Conservation (phyloP, 495 filamentous ascomycete genomes). For the Aeminium ludgeri region DNA sequence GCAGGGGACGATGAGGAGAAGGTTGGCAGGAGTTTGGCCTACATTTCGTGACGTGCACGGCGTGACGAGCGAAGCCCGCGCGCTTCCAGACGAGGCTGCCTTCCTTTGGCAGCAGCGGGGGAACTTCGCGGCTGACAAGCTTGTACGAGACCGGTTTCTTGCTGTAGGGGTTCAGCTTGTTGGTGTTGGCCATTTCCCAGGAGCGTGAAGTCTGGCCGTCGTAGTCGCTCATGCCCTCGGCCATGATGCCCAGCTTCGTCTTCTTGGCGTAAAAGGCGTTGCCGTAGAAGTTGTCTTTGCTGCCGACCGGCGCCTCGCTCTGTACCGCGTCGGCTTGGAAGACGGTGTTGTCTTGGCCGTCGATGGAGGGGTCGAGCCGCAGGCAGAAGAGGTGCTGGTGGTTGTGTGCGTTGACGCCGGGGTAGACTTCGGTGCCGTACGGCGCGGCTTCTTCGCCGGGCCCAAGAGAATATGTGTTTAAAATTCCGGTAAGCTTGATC, state of each 20-base stretch:
- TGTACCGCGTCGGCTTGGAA: constrained; percentile 62
- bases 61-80: constrained; percentile 76
- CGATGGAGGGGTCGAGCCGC: constrained; percentile 76
- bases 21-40: constrained; percentile 22
- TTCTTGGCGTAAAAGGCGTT: constrained; percentile 91
- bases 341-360: constrained; percentile 72
- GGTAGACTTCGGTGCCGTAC: constrained; percentile 90
- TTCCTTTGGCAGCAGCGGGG: constrained; percentile 63
- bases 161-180: constrained; percentile 69
- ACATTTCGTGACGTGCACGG: constrained; percentile 89
- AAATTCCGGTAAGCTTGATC: constrained; percentile 86
- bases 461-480: constrained; percentile 81
- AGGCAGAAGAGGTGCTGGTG: constrained; percentile 95
- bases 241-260: constrained; percentile 59
- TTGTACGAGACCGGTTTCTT: constrained; percentile 83
- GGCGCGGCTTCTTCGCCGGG: constrained; percentile 71
- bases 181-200: constrained; percentile 83
- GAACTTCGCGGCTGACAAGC: constrained; percentile 72
- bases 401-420: constrained; percentile 69
- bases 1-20: background rate
- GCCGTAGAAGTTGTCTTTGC: constrained; percentile 71
- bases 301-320: constrained; percentile 53
- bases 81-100: constrained; percentile 84
- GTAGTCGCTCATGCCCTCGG: constrained; percentile 65
- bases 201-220: constrained; percentile 61